Conservation (phyloP, 305 asterid genomes). For the Fraxinus sp. region DNA sequence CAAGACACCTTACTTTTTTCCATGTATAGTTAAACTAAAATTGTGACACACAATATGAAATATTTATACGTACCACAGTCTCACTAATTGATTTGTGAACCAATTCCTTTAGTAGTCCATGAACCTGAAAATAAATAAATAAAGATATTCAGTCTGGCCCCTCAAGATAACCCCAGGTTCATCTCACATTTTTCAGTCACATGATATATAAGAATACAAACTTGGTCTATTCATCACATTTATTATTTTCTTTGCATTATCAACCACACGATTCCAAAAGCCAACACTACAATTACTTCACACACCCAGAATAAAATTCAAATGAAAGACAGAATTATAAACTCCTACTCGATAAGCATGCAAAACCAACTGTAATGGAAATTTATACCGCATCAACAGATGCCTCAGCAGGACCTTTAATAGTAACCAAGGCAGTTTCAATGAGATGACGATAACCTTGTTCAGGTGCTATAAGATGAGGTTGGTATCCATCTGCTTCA, state of each 20-base stretch:
- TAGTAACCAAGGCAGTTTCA: conserved; percentile 79
- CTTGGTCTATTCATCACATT: neutral
- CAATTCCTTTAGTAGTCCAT: conserved; percentile 82
- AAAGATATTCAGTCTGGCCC: conserved; percentile 9
- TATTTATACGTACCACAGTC: conserved; percentile 57
- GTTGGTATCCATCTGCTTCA: conserved; percentile 99
- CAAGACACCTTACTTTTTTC: conserved; percentile 2
- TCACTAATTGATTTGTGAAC: conserved; percentile 83
- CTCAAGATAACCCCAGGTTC: conserved; percentile 7
- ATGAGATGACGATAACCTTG: conserved; percentile 97
- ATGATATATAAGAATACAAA: neutral
- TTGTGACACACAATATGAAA: neutral
- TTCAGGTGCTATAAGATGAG: conserved; percentile 98
- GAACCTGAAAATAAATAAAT: conserved; percentile 57
- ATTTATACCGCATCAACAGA: conserved; percentile 83
- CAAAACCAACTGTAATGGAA: neutral
- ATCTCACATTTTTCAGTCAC: neutral
- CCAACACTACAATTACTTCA: neutral
- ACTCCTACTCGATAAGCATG: neutral
- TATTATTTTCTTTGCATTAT: neutral
- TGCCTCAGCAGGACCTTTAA: conserved; percentile 97
- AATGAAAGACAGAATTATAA: neutral
- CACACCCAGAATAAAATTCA: neutral
- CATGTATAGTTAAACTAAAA: neutral
- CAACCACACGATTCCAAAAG: neutral